Percentiles rank a stretch among this genome's conserved stretches.
Conservation (phyloP, 2,329 filamentous ascomycete species). For the Penicillium sclerotigenum region DNA sequence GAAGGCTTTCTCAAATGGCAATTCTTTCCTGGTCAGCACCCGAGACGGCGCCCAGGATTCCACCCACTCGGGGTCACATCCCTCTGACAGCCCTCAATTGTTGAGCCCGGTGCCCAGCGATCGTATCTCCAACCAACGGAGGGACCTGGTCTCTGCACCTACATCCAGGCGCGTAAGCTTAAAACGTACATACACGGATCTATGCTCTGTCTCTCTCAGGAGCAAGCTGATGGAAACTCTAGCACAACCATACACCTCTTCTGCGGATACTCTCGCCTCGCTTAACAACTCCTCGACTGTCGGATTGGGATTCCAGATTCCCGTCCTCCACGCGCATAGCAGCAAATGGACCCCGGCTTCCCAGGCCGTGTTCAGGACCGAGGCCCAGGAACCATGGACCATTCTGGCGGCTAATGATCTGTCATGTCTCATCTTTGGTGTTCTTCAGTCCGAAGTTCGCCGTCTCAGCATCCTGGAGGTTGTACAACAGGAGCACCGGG, state of each 20-base stretch:
- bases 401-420: constrained; percentile 95
- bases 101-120: constrained; percentile 34
- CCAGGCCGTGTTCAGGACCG: constrained; percentile 97
- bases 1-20: constrained; percentile 62
- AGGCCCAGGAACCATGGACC: constrained; percentile 85
- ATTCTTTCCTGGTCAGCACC: constrained; percentile 18
- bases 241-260: constrained; percentile 69
- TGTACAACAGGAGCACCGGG: constrained; percentile 80
- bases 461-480: constrained; percentile 95
- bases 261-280: constrained; percentile 47
- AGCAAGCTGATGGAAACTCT: constrained; percentile 81
- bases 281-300: constrained; percentile 32
- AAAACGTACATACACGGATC: constrained; percentile 86
- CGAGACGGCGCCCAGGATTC: constrained; percentile 21
- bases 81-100: constrained; percentile 24
- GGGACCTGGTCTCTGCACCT: constrained; percentile 45
- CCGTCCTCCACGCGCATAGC: constrained; percentile 77
- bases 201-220: constrained; percentile 69
- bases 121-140: constrained; percentile 30
- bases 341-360: constrained; percentile 87
- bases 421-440: constrained; percentile 96
- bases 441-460: constrained; percentile 90
- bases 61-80: constrained; percentile 14
- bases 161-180: constrained; percentile 63
- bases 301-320: constrained; percentile 41